These are phyloP conservation scores for Dioscorea alata DNA, from an alignment of 106 monocot species.

Conservation along the genomic window DNA sequence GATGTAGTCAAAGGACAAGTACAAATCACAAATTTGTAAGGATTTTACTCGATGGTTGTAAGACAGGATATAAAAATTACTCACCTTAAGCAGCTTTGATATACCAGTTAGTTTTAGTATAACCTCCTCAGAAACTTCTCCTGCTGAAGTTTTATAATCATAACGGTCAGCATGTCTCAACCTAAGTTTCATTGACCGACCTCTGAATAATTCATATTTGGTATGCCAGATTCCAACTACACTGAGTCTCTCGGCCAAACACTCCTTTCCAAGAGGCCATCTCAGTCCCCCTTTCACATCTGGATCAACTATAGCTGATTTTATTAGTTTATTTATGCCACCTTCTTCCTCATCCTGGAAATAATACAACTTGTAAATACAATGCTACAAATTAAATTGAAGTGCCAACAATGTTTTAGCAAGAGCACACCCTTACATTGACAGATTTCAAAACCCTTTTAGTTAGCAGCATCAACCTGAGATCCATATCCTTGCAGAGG, in stretches of 20 bases:
- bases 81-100: slow-evolving; percentile 28
- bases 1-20: not conserved
- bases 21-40: not conserved
- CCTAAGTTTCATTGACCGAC: slow-evolving; percentile 28
- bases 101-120: slow-evolving; percentile 37
- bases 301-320: slow-evolving; percentile 49
- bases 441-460: slow-evolving; percentile 35
- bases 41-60: not conserved
- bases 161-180: slow-evolving; percentile 49
- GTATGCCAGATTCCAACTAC: slow-evolving; percentile 47
- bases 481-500: slow-evolving; percentile 49
- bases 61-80: slow-evolving; percentile 1
- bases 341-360: slow-evolving; percentile 46
- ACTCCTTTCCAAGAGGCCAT: slow-evolving; percentile 65
- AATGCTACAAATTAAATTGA: not conserved
- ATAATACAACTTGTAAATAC: not conserved
- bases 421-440: slow-evolving; percentile 35
- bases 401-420: not conserved
- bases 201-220: slow-evolving; percentile 35
- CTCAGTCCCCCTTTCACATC: slow-evolving; percentile 67
- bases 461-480: slow-evolving; percentile 40
- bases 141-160: slow-evolving; percentile 40
- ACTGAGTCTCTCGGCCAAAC: slow-evolving; percentile 34
- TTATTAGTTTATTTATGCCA: slow-evolving; percentile 36
- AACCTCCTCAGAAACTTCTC: slow-evolving; percentile 53